phyloP scores from a whole-genome alignment of 352 stramenopile species.

The Pythium folliculosum region DNA sequence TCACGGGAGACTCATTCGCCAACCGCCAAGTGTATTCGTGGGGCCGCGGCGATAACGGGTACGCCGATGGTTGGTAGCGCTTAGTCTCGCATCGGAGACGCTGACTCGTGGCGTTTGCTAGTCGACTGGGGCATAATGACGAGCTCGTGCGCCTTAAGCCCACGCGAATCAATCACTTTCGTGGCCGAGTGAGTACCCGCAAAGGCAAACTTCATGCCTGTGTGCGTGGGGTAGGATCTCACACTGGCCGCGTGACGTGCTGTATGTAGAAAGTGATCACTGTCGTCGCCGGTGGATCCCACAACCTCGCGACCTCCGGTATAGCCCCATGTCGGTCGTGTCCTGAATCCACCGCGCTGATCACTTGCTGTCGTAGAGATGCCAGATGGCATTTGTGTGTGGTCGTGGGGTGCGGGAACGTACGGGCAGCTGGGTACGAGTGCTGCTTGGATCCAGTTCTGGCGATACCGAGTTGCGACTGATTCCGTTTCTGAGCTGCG shows the following conservation, averaged over 20 bases:
- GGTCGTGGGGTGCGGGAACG: slow-evolving; percentile 62
- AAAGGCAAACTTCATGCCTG: background rate
- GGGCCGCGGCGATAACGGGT: slow-evolving; percentile 70
- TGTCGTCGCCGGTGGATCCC: slow-evolving; percentile 50
- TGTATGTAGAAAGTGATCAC: slow-evolving; percentile 71
- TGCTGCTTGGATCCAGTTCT: background rate
- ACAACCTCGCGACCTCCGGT: slow-evolving; percentile 76
- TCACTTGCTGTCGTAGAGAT: slow-evolving; percentile 40
- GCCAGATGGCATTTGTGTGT: slow-evolving; percentile 58
- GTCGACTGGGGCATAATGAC: slow-evolving; percentile 70
- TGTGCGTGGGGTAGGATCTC: no score
- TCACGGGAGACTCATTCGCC: slow-evolving; percentile 56
- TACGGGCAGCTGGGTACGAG: slow-evolving; percentile 70
- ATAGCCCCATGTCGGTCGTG: background rate
- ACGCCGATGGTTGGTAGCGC: background rate
- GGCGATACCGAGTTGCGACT: background rate
- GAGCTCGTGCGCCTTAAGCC: slow-evolving; percentile 52
- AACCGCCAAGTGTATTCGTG: slow-evolving; percentile 84
- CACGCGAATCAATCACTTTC: slow-evolving; percentile 70
- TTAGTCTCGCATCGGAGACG: background rate
- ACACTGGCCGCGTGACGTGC: background rate
- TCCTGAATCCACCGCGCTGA: background rate
- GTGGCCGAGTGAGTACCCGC: slow-evolving; percentile 42
- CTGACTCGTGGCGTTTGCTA: slow-evolving; percentile 21
- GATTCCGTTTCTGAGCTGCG: background rate